phyloP scores from a whole-genome alignment of 441 rosid genomes.

The Gossypium trilobum region DNA sequence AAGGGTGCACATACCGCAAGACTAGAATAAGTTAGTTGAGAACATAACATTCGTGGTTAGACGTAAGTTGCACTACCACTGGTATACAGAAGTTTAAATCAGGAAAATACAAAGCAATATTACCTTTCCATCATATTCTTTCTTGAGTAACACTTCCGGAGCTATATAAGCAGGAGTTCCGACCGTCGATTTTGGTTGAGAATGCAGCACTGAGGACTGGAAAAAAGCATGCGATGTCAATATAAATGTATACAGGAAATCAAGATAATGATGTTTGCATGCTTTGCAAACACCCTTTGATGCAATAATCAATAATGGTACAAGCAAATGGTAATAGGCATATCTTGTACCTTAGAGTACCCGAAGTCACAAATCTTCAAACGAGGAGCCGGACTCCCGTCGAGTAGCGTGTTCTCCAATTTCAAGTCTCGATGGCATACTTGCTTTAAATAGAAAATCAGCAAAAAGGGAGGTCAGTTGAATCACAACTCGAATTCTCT shows the following conservation, averaged over 20 bases:
- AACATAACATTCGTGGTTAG: background rate
- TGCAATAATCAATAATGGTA: background rate
- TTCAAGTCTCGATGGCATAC: constrained; percentile 92
- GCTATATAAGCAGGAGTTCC: constrained; percentile 99
- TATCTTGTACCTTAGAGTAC: constrained; percentile 72
- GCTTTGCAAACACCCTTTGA: background rate
- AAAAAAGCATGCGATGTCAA: constrained; percentile 10
- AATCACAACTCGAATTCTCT: constrained; percentile 1
- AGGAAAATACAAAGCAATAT: constrained; percentile 8
- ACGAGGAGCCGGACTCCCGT: constrained; percentile 92
- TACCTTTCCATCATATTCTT: constrained; percentile 99
- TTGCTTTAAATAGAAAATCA: constrained; percentile 41
- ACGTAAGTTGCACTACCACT: background rate
- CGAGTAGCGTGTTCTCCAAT: constrained; percentile 82
- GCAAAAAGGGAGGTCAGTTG: constrained; percentile 9
- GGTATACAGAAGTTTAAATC: background rate
- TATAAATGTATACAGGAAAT: background rate
- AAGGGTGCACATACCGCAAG: background rate
- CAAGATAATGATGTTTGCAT: background rate
- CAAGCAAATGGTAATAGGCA: background rate
- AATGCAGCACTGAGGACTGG: constrained; percentile 92
- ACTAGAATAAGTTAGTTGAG: background rate
- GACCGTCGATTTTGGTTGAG: constrained; percentile 97
- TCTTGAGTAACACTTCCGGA: constrained; percentile 87
- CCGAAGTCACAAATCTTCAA: constrained; percentile 95